phyloP scores from a whole-genome alignment of 176 grass and related monocot genomes.

The Aegilops sharonensis region DNA sequence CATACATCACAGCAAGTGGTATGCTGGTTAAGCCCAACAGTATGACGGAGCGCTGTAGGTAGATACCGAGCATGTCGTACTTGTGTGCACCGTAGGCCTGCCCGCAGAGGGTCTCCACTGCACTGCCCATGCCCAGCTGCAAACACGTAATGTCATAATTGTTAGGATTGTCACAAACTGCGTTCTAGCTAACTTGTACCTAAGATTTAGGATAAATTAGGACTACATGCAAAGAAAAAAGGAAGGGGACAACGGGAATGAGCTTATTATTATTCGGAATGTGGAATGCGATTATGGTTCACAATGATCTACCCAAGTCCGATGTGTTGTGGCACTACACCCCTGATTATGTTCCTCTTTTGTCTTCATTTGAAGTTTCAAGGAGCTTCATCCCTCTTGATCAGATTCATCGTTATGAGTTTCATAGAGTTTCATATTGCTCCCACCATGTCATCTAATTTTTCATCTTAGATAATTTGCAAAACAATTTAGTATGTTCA shows the following conservation, averaged over 20 bases:
- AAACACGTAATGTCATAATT: background rate
- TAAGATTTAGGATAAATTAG: background rate
- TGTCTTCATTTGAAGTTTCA: background rate
- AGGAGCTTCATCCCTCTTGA: background rate
- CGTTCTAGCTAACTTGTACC: background rate
- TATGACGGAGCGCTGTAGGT: slow-evolving; percentile 77
- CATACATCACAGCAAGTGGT: slow-evolving; percentile 49
- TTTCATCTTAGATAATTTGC: background rate
- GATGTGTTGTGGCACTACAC: too few relatives aligned
- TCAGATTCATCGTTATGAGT: background rate
- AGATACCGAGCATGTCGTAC: slow-evolving; percentile 79
- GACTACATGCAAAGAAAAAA: too few relatives aligned
- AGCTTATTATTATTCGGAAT: too few relatives aligned
- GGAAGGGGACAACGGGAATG: too few relatives aligned
- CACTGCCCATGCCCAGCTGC: slow-evolving; percentile 91
- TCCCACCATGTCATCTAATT: background rate
- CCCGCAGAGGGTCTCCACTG: slow-evolving; percentile 84
- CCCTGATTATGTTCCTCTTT: background rate
- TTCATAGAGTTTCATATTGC: background rate
- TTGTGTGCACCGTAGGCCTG: slow-evolving; percentile 82
- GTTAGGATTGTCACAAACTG: background rate
- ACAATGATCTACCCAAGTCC: too few relatives aligned
- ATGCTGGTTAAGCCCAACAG: slow-evolving; percentile 50
- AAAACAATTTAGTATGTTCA: background rate
- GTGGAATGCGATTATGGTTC: too few relatives aligned